Conservation (phyloP, 768 basidiomycete species). For the Mycena latifolia region DNA sequence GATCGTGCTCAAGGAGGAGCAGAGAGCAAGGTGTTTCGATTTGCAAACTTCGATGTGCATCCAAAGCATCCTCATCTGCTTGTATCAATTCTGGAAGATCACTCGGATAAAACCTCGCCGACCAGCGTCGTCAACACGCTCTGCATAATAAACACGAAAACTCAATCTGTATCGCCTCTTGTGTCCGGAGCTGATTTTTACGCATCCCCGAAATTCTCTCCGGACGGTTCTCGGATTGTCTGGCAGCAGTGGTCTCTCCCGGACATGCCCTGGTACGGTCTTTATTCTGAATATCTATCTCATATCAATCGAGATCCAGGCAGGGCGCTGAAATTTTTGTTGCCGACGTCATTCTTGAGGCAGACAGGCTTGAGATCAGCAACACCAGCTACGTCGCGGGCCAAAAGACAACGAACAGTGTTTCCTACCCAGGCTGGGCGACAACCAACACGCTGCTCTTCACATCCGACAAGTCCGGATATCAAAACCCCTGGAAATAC, state of each 20-base stretch:
- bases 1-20: not conserved
- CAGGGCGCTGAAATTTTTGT: constrained; percentile 69
- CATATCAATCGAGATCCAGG: constrained; percentile 17
- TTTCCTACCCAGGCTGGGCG: constrained; percentile 72
- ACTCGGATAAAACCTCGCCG: constrained; percentile 60
- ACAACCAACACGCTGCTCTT: constrained; percentile 69
- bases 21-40: constrained; percentile 61
- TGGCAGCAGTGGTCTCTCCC: constrained; percentile 79
- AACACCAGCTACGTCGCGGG: constrained; percentile 64
- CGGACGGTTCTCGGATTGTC: constrained; percentile 66
- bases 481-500: constrained; percentile 76
- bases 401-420: constrained; percentile 58
- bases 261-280: constrained; percentile 64
- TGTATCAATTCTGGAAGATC: constrained; percentile 70
- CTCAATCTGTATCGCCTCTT: constrained; percentile 53
- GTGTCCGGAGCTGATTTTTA: constrained; percentile 71
- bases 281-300: not conserved
- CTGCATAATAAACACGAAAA: constrained; percentile 56
- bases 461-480: constrained; percentile 75
- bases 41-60: constrained; percentile 66
- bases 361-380: constrained; percentile 48
- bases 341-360: constrained; percentile 56
- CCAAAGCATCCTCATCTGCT: constrained; percentile 58
- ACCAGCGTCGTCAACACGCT: constrained; percentile 61
- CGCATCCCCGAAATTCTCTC: constrained; percentile 67